These are phyloP conservation scores for Pythium rhizo-oryzae DNA, from an alignment of 352 stramenopile genomes.

Conservation along the genomic window DNA sequence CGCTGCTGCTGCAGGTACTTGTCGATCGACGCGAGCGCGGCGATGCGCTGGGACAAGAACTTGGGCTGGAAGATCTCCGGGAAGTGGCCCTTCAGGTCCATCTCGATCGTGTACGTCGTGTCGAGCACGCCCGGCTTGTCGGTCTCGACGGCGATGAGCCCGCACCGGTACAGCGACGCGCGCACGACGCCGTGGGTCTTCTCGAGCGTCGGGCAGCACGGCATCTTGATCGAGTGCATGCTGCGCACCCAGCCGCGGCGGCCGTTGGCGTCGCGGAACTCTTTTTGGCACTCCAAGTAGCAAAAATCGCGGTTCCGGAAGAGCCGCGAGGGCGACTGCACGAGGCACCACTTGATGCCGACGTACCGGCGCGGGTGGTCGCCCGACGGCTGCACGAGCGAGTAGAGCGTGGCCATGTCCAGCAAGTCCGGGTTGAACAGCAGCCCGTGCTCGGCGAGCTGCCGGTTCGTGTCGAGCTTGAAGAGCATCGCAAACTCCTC, in stretches of 20 bases:
- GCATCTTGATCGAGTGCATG: conserved; percentile 65
- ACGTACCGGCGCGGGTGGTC: conserved; percentile 77
- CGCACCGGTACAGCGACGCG: conserved; percentile 79
- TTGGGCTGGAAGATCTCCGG: conserved; percentile 65
- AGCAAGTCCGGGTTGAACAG: conserved; percentile 81
- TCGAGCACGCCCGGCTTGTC: conserved; percentile 70
- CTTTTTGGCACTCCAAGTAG: conserved; percentile 86
- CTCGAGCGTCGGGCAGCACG: conserved; percentile 47
- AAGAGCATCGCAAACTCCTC: conserved; percentile 86
- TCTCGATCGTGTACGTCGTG: conserved; percentile 85
- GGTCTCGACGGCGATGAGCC: conserved; percentile 77
- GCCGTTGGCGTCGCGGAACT: conserved; percentile 69
- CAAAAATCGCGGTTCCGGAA: conserved; percentile 85
- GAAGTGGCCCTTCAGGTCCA: conserved; percentile 85
- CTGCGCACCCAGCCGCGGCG: conserved; percentile 51
- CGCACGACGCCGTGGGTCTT: conserved; percentile 56
- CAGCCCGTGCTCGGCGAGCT: conserved; percentile 64
- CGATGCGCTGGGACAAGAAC: conserved; percentile 72
- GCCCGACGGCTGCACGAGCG: conserved; percentile 67
- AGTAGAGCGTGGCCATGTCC: conserved; percentile 74
- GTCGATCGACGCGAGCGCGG: conserved; percentile 69
- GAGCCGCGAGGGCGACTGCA: conserved; percentile 68
- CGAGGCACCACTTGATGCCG: conserved; percentile 81
- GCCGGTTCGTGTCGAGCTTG: conserved; percentile 72
- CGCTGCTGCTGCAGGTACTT: conserved; percentile 80